phyloP scores from a whole-genome alignment of 306 rosid species.

The Erythrophleum fordii region DNA sequence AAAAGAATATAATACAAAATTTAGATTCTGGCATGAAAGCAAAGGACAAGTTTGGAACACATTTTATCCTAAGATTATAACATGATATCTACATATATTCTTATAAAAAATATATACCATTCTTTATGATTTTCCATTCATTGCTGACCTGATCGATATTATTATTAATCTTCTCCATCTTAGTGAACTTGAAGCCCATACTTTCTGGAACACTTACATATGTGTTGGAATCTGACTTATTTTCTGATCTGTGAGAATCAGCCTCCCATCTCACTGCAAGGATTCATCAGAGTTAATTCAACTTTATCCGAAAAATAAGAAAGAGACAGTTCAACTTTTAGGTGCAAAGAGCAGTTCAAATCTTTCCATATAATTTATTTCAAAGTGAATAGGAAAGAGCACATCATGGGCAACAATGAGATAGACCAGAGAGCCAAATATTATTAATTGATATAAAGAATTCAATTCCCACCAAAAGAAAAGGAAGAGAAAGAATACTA shows the following conservation, averaged over 20 bases:
- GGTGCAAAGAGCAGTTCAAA: slow-evolving; percentile 19
- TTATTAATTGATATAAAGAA: neutral
- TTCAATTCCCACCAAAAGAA: slow-evolving; percentile 2
- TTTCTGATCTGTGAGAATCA: slow-evolving; percentile 50
- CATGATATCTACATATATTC: neutral
- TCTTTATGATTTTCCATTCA: slow-evolving; percentile 28
- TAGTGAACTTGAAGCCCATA: slow-evolving; percentile 34
- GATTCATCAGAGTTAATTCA: slow-evolving; percentile 34
- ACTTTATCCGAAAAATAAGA: neutral
- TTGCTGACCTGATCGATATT: slow-evolving; percentile 58
- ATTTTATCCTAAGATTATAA: slow-evolving; percentile 8
- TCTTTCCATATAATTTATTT: slow-evolving; percentile 8
- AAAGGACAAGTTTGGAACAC: slow-evolving; percentile 27
- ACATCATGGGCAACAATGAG: slow-evolving; percentile 1
- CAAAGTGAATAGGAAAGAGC: slow-evolving; percentile 33
- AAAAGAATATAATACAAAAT: neutral
- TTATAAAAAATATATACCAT: neutral
- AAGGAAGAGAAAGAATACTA: neutral
- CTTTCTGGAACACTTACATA: slow-evolving; percentile 46
- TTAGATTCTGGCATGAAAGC: slow-evolving; percentile 4
- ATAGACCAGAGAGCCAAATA: neutral
- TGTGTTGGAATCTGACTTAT: slow-evolving; percentile 45
- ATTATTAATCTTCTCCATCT: slow-evolving; percentile 28
- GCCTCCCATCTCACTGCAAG: slow-evolving; percentile 63
- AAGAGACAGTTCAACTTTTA: slow-evolving; percentile 29